Evolutionary conservation across 148 eudicot genomes (phyloP).

Genomic region (Vaccinium macrocarpon): DNA sequence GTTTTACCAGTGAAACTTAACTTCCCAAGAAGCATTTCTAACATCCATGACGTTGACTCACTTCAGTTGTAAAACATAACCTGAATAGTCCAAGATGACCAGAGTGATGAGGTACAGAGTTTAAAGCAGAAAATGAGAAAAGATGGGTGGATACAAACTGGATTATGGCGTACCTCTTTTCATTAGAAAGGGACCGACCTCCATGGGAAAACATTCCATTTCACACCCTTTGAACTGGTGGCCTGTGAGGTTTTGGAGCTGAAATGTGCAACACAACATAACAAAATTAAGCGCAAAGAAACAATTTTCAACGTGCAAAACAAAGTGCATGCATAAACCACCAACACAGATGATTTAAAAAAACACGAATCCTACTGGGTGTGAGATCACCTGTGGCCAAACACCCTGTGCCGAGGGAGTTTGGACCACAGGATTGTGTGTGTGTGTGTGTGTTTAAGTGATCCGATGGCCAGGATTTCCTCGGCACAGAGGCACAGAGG

Average conservation of each 20-base stretch:
- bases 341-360: neutral
- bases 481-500: too few species aligned
- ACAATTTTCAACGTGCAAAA: neutral
- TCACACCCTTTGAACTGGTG: conserved; percentile 31
- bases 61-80: neutral
- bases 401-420: too few species aligned
- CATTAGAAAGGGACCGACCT: neutral
- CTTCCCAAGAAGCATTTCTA: neutral
- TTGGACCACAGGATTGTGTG: too few species aligned
- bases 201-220: neutral
- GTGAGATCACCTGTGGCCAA: too few species aligned
- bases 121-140: neutral
- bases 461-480: too few species aligned
- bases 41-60: neutral
- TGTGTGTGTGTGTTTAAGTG: too few species aligned
- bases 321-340: neutral
- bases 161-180: conserved; percentile 10
- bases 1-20: neutral
- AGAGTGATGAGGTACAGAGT: neutral
- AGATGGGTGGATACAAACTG: neutral
- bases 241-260: conserved; percentile 85
- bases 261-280: conserved; percentile 14
- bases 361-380: neutral
- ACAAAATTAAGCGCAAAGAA: neutral
- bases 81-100: neutral